Percentiles rank a stretch among this genome's conserved stretches.
Conservation (phyloP, 2,329 filamentous ascomycete genomes). For the Penicillium hordei region DNA sequence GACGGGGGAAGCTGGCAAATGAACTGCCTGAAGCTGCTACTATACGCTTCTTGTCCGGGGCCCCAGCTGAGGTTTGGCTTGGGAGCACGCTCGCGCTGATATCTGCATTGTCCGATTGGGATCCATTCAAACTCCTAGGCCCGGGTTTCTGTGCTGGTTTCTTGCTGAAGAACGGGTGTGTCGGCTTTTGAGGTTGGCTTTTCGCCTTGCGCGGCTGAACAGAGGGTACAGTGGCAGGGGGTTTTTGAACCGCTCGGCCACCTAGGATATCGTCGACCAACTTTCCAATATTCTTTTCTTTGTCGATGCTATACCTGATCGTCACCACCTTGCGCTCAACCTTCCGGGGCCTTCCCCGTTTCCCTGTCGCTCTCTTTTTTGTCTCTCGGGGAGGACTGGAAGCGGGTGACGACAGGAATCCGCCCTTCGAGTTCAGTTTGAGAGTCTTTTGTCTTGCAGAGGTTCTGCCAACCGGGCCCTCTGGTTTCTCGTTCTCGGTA, state of each 20-base stretch:
- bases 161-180: constrained; percentile 69
- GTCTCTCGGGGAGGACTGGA: constrained; percentile 18
- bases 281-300: constrained; percentile 52
- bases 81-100: not conserved
- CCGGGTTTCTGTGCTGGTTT: constrained; percentile 45
- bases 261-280: constrained; percentile 64
- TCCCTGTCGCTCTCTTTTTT: constrained; percentile 23
- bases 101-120: not conserved
- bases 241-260: constrained; percentile 32
- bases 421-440: constrained; percentile 46
- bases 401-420: constrained; percentile 42
- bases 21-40: constrained; percentile 2
- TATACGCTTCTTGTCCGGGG: constrained; percentile 2
- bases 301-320: constrained; percentile 60
- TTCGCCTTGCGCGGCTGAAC: constrained; percentile 11
- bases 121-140: not conserved
- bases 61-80: not conserved
- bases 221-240: constrained; percentile 21
- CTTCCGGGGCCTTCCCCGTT: constrained; percentile 37
- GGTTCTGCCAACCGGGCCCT: not conserved
- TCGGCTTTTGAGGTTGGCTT: constrained; percentile 45
- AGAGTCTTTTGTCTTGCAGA: constrained; percentile 53
- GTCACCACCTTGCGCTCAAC: constrained; percentile 46
- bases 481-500: not conserved
- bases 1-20: constrained; percentile 22